Evolutionary conservation across 495 filamentous ascomycete species (phyloP).

Genomic region (Saxophila tyrrhenica): DNA sequence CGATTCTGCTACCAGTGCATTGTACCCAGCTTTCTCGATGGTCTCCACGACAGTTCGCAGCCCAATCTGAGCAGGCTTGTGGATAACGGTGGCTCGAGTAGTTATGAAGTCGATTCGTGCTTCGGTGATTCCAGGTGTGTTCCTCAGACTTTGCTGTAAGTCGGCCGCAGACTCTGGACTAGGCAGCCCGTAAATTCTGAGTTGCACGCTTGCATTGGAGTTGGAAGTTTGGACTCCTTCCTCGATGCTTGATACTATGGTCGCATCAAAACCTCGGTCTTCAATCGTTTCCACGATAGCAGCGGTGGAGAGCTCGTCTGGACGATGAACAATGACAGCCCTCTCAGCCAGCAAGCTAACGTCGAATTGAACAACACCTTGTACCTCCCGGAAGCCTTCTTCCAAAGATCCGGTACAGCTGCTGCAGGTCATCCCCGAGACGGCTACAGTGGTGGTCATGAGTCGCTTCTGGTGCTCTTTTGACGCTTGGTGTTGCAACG

Average conservation of each 20-base stretch:
- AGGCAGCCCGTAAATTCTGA: constrained; percentile 74
- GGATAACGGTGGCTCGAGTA: constrained; percentile 56
- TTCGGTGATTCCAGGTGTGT: constrained; percentile 57
- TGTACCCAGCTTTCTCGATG: constrained; percentile 69
- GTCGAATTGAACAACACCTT: constrained; percentile 76
- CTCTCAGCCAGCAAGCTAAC: constrained; percentile 88
- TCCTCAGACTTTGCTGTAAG: constrained; percentile 56
- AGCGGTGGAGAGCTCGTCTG: constrained; percentile 51
- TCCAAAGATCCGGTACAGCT: constrained; percentile 89
- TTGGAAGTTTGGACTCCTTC: constrained; percentile 34
- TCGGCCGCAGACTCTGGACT: constrained; percentile 57
- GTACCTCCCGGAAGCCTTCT: constrained; percentile 63
- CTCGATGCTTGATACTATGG: constrained; percentile 52
- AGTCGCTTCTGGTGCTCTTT: constrained; percentile 23
- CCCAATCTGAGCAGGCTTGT: constrained; percentile 58
- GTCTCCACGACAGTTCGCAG: constrained; percentile 72
- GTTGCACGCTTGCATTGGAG: constrained; percentile 45
- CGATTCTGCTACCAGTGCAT: constrained; percentile 77
- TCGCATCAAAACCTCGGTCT: constrained; percentile 86
- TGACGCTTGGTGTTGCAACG: constrained; percentile 5
- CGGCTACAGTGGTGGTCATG: constrained; percentile 65
- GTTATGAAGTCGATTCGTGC: constrained; percentile 60
- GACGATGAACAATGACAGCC: constrained; percentile 79
- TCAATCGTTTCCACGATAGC: constrained; percentile 72
- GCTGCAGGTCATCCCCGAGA: constrained; percentile 95